Evolutionary conservation across 352 stramenopile species (phyloP).

Genomic region (Globisporangium mamillatum): DNA sequence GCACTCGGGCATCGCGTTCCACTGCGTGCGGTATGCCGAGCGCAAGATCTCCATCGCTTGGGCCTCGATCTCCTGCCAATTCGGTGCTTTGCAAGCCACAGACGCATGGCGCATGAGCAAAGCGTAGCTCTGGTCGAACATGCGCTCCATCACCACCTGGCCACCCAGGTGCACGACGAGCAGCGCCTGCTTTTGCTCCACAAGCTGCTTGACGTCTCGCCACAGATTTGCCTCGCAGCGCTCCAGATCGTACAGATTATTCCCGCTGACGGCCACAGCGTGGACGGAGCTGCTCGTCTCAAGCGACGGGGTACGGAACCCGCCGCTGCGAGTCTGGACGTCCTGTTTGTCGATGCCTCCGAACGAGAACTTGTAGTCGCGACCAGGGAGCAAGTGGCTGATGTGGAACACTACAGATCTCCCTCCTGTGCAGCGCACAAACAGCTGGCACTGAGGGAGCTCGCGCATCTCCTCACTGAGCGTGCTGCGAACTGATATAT

Average conservation of each 20-base stretch:
- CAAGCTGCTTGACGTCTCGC: conserved; percentile 33
- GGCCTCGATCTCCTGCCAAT: conserved; percentile 49
- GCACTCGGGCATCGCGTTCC: conserved; percentile 43
- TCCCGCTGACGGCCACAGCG: conserved; percentile 42
- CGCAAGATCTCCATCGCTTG: conserved; percentile 50
- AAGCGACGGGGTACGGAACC: conserved; percentile 49
- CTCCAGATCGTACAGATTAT: conserved; percentile 45
- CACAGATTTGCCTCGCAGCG: conserved; percentile 48
- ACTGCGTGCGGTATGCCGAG: conserved; percentile 68
- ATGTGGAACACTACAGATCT: conserved; percentile 43
- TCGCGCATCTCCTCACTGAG: conserved; percentile 40
- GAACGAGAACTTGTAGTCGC: conserved; percentile 57
- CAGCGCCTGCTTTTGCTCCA: conserved; percentile 31
- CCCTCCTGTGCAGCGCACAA: conserved; percentile 23
- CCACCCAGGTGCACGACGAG: conserved; percentile 67
- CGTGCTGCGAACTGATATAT: conserved; percentile 44
- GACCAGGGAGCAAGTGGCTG: conserved; percentile 42
- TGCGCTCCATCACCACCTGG: conserved; percentile 59
- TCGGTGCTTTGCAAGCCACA: conserved; percentile 11
- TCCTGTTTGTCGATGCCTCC: conserved; percentile 48
- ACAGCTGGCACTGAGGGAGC: conserved; percentile 28
- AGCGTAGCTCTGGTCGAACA: conserved; percentile 67
- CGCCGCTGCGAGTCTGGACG: conserved; percentile 24
- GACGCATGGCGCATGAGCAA: conserved; percentile 58
- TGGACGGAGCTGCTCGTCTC: conserved; percentile 26